Percentiles rank a stretch among this genome's conserved stretches.
These are phyloP conservation scores for Brasenia schreberi DNA, from an alignment of 164 flowering plant genomes.

Conservation along the genomic window DNA sequence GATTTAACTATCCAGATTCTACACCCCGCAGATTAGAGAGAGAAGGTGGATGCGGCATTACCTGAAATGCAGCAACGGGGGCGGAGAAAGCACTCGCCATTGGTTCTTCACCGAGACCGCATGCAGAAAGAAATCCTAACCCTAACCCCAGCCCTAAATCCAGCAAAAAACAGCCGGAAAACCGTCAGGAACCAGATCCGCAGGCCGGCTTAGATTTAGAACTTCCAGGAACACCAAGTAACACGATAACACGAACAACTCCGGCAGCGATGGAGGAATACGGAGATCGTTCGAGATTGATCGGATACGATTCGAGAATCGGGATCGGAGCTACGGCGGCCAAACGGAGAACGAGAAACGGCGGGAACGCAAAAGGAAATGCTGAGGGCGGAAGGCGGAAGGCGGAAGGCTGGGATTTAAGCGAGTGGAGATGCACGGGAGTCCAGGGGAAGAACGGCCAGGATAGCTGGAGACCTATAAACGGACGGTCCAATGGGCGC, in stretches of 20 bases:
- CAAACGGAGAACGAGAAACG: not conserved
- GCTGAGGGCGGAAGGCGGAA: too few relatives aligned
- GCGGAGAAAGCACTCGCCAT: slow-evolving; percentile 1
- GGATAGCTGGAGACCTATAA: too few relatives aligned
- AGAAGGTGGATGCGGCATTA: not conserved
- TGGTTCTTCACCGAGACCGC: not conserved
- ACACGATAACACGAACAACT: not conserved
- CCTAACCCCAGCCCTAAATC: slow-evolving; percentile 1
- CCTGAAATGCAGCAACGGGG: slow-evolving; percentile 1
- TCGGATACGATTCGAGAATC: not conserved
- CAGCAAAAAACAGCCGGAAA: not conserved
- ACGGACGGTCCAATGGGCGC: too few relatives aligned
- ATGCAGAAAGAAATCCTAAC: not conserved
- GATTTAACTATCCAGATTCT: too few relatives aligned
- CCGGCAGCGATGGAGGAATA: not conserved
- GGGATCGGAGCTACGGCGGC: not conserved
- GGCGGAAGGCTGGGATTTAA: too few relatives aligned
- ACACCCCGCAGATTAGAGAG: not conserved
- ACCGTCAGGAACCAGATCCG: not conserved
- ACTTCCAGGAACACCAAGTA: not conserved
- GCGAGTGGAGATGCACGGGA: too few relatives aligned
- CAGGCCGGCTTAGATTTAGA: not conserved
- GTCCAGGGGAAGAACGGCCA: too few relatives aligned
- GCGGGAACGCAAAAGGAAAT: too few relatives aligned
- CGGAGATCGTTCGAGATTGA: not conserved